Evolutionary conservation across 306 rosid species (phyloP), one percentile per base, ranked within the genome.

Genomic region (Rosa chinensis): DNA sequence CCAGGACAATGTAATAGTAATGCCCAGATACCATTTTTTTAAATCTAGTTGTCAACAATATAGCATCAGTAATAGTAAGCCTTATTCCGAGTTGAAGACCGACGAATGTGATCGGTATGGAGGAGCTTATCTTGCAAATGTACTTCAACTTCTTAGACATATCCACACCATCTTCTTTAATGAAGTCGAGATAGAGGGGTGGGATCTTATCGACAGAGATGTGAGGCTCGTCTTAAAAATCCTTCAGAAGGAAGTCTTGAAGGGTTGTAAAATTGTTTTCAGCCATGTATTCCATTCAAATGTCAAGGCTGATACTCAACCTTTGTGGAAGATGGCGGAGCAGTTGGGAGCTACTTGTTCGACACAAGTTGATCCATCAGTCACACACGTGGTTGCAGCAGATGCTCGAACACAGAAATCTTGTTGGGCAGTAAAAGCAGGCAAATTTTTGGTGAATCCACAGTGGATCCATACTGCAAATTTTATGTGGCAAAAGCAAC

Each of bases 21-120:
- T 95, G 93, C 97, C 91, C 77, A 91, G 96, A 84, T 95, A 92
- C 77, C 98, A 92, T 87, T 95, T 87, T 78, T 95, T 95, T 50
- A 81, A 87, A 50, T 92, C 99, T 28, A 95, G 99, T 80, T 87
- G 93, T 71, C 89, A 80, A 20, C 97, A 92, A 68, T 95, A 86
- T 81, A 93, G 92, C 50, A 85, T 88, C 79, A 76, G 70, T 64
- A 91, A 62, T 62, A 13, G 97, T 75, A 84, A 85, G 84, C 90
- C 99, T 44, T 91, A 87, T 50, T 85, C 97, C 16, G 92, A 89
- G 86, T 62, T 79, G 78, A 90, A 84, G 82, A 89, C 73, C 44
- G 98, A 95, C 76, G 99, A 95, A 84, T 73, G 81, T 75, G 99
- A 92, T 28, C 18, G 40, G 73, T 23, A 77, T 21, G 92, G 90